Base-by-base conservation (phyloP, 129 eudicot species). In the Pseudognaphalium luteoalbum region DNA sequence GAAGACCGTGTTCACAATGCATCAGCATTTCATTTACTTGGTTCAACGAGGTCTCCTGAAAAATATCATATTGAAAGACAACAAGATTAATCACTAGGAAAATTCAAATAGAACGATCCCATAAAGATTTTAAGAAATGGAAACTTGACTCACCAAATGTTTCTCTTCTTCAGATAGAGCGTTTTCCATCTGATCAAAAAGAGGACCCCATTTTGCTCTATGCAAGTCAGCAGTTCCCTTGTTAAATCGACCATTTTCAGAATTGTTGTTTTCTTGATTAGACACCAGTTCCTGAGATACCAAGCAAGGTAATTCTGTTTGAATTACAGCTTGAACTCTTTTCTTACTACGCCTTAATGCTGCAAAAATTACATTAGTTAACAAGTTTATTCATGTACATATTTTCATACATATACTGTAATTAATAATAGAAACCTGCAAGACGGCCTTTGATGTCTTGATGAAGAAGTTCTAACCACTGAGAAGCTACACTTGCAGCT, bases 401-500 rank as follows among this genome's bases (percentile, higher is more conserved):
- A 35, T 65, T 17, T 39, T 14, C 33, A 33, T 75, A 66, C 50
- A 56, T 25, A 25, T 25, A 22, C n/a, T n/a, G n/a, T n/a, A n/a
- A n/a, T 8, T 10, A 41, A 25, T 74, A 41, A 41, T 41, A 41
- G 47, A 41, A 12, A 90, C 98, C 98, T 70, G 93, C 88, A 79
- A 94, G 91, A 67, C 97, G 97, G 9, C 97, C 98, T 82, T 83
- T 91, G 47, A 88, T 87, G 83, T 94, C 98, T 76, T 84, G 98
- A 72, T 77, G 86, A 69, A 91, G 88, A 82, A 94, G 93, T 76
- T 91, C 96, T 81, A 94, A 78, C 98, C 98, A 94, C 70, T 89
- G 96, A 33, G 93, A 88, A 73, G 98, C 97, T 51, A 91, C 93
- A 82, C 77, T 85, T 34, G 98, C 97, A 86, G 93, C 98, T 94